Evolutionary conservation across 1,284 basidiomycete species (phyloP).

Genomic region (Irpex sp.): DNA sequence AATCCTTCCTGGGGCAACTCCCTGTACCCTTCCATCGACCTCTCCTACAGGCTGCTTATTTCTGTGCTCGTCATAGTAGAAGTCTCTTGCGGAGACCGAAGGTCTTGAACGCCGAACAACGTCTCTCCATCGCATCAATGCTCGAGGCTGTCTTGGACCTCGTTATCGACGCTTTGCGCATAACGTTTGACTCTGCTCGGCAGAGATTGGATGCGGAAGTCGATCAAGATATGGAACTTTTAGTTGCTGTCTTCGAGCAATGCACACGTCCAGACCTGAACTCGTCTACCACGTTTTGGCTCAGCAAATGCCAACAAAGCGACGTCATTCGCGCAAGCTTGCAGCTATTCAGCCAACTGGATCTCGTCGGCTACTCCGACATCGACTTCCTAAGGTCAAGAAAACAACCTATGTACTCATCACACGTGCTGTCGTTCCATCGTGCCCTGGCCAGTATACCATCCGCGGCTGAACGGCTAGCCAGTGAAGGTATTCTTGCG

Average conservation of each 20-base stretch:
- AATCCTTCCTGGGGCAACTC: slow-evolving; percentile 68
- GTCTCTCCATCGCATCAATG: slow-evolving; percentile 51
- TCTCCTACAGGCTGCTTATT: slow-evolving; percentile 79
- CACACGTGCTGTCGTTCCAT: slow-evolving; percentile 81
- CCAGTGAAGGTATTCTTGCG: slow-evolving; percentile 77
- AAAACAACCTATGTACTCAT: slow-evolving; percentile 66
- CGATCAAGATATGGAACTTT: slow-evolving; percentile 77
- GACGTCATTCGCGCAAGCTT: slow-evolving; percentile 78
- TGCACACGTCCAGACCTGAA: slow-evolving; percentile 68
- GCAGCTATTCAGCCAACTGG: slow-evolving; percentile 69
- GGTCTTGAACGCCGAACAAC: slow-evolving; percentile 55
- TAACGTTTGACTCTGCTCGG: slow-evolving; percentile 64
- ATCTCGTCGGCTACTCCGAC: slow-evolving; percentile 67
- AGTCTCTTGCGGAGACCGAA: slow-evolving; percentile 47
- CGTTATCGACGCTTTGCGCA: slow-evolving; percentile 67
- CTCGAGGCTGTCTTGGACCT: slow-evolving; percentile 64
- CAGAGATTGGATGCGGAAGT: slow-evolving; percentile 57
- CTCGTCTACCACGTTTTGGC: slow-evolving; percentile 67
- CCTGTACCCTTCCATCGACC: slow-evolving; percentile 76
- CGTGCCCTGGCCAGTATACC: slow-evolving; percentile 80
- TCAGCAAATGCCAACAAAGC: slow-evolving; percentile 77
- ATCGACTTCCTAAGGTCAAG: slow-evolving; percentile 55
- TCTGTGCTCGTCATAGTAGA: slow-evolving; percentile 64
- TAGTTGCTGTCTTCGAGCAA: slow-evolving; percentile 81
- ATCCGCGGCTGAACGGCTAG: slow-evolving; percentile 80